A percentile compares a stretch with the other conserved stretches of the same genome.
Evolutionary conservation across 2,329 filamentous ascomycete species (phyloP).

Genomic region (Epichloe coenophiala): DNA sequence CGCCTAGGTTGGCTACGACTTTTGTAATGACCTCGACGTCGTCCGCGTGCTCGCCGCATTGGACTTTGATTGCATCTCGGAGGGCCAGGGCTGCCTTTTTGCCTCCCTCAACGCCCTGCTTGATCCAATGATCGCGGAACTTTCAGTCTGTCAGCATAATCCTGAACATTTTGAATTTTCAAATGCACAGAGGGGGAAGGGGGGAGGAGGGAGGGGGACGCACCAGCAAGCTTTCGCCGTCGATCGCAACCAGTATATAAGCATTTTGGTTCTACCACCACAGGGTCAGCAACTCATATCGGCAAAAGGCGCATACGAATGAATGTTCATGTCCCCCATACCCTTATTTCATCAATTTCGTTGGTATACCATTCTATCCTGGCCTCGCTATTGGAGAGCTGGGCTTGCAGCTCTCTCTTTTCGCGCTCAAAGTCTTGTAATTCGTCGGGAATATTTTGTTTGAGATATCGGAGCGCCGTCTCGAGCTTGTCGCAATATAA

Average conservation of each 20-base stretch:
- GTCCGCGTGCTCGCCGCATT: slow-evolving; percentile 29
- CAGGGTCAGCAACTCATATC: background rate
- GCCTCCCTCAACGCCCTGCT: slow-evolving; percentile 41
- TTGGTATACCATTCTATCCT: slow-evolving; percentile 20
- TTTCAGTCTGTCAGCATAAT: slow-evolving; percentile 16
- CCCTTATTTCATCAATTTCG: slow-evolving; percentile 32
- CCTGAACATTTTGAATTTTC: background rate
- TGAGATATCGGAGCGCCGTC: slow-evolving; percentile 29
- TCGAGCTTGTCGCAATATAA: slow-evolving; percentile 28
- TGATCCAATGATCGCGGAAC: slow-evolving; percentile 44
- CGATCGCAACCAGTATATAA: slow-evolving; percentile 47
- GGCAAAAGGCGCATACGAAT: background rate
- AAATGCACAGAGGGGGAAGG: background rate
- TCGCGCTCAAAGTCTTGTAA: slow-evolving; percentile 34
- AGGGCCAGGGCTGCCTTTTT: slow-evolving; percentile 38
- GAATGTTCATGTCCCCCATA: slow-evolving; percentile 13
- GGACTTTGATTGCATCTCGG: slow-evolving; percentile 31
- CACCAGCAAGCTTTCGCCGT: slow-evolving; percentile 50
- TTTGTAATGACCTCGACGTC: slow-evolving; percentile 42
- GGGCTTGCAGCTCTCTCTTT: slow-evolving; percentile 36
- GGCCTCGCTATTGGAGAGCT: slow-evolving; percentile 26
- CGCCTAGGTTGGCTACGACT: slow-evolving; percentile 39
- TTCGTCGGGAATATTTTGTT: slow-evolving; percentile 24
- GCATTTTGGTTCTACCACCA: slow-evolving; percentile 35
- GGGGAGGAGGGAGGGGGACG: slow-evolving; percentile 3